Percentiles rank a stretch among this genome's conserved stretches.
Conservation (phyloP, 306 rosid species). For the Spatholobus suberectus region DNA sequence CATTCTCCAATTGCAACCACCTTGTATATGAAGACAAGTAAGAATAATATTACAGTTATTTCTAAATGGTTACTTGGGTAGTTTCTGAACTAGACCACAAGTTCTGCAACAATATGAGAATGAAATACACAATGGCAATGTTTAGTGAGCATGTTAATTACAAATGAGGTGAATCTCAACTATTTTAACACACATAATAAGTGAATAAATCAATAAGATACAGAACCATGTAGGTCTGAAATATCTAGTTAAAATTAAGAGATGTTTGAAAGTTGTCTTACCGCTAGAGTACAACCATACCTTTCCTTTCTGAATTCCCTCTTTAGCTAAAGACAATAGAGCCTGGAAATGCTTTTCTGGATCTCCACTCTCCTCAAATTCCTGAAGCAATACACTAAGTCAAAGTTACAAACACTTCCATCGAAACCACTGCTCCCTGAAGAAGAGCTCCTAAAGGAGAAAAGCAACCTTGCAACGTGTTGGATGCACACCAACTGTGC, state of each 20-base stretch:
- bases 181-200: neutral
- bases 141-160: neutral
- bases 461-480: slow-evolving; percentile 91
- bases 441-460: slow-evolving; percentile 27
- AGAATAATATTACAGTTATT: slow-evolving; percentile 9
- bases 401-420: slow-evolving; percentile 43
- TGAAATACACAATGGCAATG: neutral
- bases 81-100: slow-evolving; percentile 32
- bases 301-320: slow-evolving; percentile 96
- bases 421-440: slow-evolving; percentile 15
- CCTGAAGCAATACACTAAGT: slow-evolving; percentile 57
- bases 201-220: slow-evolving; percentile 5
- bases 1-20: slow-evolving; percentile 98
- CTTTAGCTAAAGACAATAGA: slow-evolving; percentile 82
- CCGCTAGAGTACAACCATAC: slow-evolving; percentile 43
- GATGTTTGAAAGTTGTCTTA: slow-evolving; percentile 5
- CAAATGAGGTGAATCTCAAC: neutral
- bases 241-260: slow-evolving; percentile 11
- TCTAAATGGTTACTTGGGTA: slow-evolving; percentile 18
- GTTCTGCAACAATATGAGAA: slow-evolving; percentile 23
- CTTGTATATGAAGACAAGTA: slow-evolving; percentile 46
- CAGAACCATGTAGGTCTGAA: slow-evolving; percentile 1
- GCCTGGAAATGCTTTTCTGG: slow-evolving; percentile 90
- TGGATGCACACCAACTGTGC: slow-evolving; percentile 98
- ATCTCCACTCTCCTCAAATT: slow-evolving; percentile 89